These are phyloP conservation scores for Tetrapyrgos nigripes DNA, from an alignment of 1,284 basidiomycete genomes.

Conservation along the genomic window DNA sequence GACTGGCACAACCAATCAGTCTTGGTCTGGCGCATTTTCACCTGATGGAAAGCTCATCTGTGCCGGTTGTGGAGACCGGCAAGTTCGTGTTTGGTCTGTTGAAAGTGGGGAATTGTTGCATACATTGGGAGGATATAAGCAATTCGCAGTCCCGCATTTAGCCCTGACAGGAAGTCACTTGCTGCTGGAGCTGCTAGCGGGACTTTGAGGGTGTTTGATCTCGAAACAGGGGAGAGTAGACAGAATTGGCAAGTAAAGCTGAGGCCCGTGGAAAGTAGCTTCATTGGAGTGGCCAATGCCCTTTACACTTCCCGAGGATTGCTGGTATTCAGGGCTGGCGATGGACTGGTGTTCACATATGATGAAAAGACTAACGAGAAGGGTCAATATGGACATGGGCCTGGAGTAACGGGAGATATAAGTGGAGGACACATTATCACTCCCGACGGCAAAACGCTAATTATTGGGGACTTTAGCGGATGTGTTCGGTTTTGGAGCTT, in stretches of 20 bases:
- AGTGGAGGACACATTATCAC: not conserved
- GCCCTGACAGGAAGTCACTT: constrained; percentile 9
- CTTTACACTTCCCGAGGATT: not conserved
- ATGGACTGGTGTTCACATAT: not conserved
- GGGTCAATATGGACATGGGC: not conserved
- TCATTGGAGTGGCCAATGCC: not conserved
- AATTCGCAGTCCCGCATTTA: constrained; percentile 10
- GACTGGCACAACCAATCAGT: constrained; percentile 6
- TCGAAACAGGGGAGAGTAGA: not conserved
- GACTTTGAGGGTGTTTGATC: constrained; percentile 10
- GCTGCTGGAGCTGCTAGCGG: constrained; percentile 4
- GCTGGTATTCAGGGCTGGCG: not conserved
- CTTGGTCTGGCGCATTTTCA: constrained; percentile 14
- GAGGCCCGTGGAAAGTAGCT: no score
- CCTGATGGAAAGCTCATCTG: constrained; percentile 13
- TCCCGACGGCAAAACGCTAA: not conserved
- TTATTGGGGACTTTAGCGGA: constrained; percentile 1
- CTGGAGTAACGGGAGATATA: not conserved
- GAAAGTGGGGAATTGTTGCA: constrained; percentile 13
- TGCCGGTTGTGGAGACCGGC: constrained; percentile 5
- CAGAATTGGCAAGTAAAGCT: not conserved
- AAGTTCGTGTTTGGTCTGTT: constrained; percentile 15
- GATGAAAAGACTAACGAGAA: not conserved
- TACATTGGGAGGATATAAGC: constrained; percentile 4
- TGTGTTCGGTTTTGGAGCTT: not conserved